Base-by-base conservation (phyloP, 2,329 filamentous ascomycete species). In the Aspergillus alliaceus region DNA sequence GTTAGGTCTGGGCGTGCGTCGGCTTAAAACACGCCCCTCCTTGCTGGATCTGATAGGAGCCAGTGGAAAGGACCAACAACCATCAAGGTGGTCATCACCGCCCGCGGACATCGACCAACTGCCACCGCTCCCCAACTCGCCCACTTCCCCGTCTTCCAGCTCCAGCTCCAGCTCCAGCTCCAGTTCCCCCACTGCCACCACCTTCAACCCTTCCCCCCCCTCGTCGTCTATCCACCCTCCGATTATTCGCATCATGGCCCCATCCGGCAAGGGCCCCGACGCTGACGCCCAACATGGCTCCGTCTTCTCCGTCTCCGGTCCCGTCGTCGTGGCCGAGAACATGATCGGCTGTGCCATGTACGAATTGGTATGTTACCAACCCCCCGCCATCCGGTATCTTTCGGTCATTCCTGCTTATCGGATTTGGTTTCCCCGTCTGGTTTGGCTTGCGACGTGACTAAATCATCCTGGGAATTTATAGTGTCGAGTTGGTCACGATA, bases 271-370 rank as follows among this genome's bases (percentile, higher is more conserved):
- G 75, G 75, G 78, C 46, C 37, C 57, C 59, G 74, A 76, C 56
- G 77, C 77, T 62, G 79, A 86, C 69, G 78, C 80, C 54, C 78
- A 84, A 66, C 78, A 83, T 81, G 87, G 86, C 69, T 78, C 80
- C 61, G 84, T 91, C 78, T 90, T 87, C 80, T 90, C 88, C 62
- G 81, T 91, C 68, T 90, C 88, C 64, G 87, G 87, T 66, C 95
- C 95, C 73, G 95, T 99, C 82, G 89, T 99, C 70, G 86, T 99
- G 68, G 95, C 93, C 75, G 93, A 98, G 82, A 88, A 97, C 79
- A 96, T 99, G 93, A 91, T 93, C 73, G 95, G 95, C 77, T 95
- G 95, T 84, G 93, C 95, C 77, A 99, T 99, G 95, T 97, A 98
- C 86, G 95, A 99, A 82, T 84, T 99, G 82, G 92, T 92, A 83